Evolutionary conservation across 805 yeast species (phyloP).

Genomic region (Yarrowia sp.): DNA sequence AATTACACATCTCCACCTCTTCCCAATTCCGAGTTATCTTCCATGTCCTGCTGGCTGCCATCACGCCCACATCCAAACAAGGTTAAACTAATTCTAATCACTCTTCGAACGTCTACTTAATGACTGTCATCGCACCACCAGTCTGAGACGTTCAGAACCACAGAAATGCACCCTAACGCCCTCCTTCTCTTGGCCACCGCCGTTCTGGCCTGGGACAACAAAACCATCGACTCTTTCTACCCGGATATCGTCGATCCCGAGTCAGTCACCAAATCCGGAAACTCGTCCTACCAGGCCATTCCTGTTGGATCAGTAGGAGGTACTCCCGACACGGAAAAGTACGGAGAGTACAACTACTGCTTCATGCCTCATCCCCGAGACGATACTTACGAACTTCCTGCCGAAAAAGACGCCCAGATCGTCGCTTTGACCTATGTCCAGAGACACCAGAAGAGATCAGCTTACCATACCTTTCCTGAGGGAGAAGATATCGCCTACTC

Average conservation of each 20-base stretch:
- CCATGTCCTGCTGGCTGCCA: too few species aligned
- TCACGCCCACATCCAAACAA: not conserved
- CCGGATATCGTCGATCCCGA: slow-evolving; percentile 24
- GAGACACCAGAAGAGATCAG: slow-evolving; percentile 48
- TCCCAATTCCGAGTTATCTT: too few species aligned
- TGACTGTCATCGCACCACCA: not conserved
- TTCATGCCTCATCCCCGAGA: slow-evolving; percentile 47
- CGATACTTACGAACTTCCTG: slow-evolving; percentile 35
- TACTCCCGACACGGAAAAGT: slow-evolving; percentile 34
- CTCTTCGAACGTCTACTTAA: not conserved
- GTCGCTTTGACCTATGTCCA: slow-evolving; percentile 45
- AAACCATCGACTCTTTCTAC: slow-evolving; percentile 28
- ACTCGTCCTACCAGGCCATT: slow-evolving; percentile 8
- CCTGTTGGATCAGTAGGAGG: slow-evolving; percentile 15
- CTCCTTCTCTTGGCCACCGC: slow-evolving; percentile 1
- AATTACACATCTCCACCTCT: too few species aligned
- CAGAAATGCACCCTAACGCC: not conserved
- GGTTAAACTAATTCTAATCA: not conserved
- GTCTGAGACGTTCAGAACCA: too few species aligned
- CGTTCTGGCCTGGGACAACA: slow-evolving; percentile 25
- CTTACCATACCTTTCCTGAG: slow-evolving; percentile 43
- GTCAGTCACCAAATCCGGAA: slow-evolving; percentile 12
- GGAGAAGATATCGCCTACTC: slow-evolving; percentile 33
- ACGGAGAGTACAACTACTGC: slow-evolving; percentile 46
- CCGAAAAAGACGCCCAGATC: slow-evolving; percentile 31